A percentile compares a stretch with the other conserved stretches of the same genome.
phyloP scores from a whole-genome alignment of 2,329 filamentous ascomycete genomes.

The Fusarium poae region DNA sequence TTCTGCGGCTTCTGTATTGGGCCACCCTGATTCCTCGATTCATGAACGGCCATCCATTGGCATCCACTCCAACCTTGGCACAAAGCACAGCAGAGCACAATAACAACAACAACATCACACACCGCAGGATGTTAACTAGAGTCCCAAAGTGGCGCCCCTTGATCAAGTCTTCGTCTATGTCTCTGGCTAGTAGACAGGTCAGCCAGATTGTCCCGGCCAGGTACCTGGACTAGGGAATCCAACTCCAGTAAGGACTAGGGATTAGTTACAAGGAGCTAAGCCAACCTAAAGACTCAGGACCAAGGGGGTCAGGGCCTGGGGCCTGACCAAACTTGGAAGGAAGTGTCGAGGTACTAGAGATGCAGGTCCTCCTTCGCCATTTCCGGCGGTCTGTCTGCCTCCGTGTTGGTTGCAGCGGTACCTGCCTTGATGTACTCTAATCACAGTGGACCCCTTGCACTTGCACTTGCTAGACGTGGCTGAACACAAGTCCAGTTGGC shows the following conservation, averaged over 20 bases:
- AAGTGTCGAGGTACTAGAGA: constrained; percentile 38
- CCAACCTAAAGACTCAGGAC: constrained; percentile 15
- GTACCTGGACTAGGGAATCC: constrained; percentile 20
- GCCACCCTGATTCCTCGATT: constrained; percentile 32
- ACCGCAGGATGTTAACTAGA: constrained; percentile 22
- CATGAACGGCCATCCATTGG: constrained; percentile 32
- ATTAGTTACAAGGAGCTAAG: constrained; percentile 25
- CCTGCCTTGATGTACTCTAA: constrained; percentile 32
- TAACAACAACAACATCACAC: constrained; percentile 6
- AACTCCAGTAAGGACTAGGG: constrained; percentile 13
- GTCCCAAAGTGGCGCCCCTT: constrained; percentile 43
- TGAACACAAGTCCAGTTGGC: constrained; percentile 47
- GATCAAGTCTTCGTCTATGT: constrained; percentile 24
- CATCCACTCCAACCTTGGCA: constrained; percentile 39
- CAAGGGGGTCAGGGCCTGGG: constrained; percentile 23
- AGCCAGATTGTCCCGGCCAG: constrained; percentile 33
- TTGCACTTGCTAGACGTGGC: constrained; percentile 40
- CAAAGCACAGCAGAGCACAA: neutral
- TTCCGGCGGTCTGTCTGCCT: constrained; percentile 31
- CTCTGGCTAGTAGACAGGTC: constrained; percentile 16
- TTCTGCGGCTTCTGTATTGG: constrained; percentile 36
- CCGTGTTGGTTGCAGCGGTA: constrained; percentile 38
- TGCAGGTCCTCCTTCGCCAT: constrained; percentile 41
- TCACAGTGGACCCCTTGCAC: constrained; percentile 45
- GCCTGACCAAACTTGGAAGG: constrained; percentile 35